Base-by-base conservation (phyloP, 495 filamentous ascomycete species). In the Penicillium egyptiacum region DNA sequence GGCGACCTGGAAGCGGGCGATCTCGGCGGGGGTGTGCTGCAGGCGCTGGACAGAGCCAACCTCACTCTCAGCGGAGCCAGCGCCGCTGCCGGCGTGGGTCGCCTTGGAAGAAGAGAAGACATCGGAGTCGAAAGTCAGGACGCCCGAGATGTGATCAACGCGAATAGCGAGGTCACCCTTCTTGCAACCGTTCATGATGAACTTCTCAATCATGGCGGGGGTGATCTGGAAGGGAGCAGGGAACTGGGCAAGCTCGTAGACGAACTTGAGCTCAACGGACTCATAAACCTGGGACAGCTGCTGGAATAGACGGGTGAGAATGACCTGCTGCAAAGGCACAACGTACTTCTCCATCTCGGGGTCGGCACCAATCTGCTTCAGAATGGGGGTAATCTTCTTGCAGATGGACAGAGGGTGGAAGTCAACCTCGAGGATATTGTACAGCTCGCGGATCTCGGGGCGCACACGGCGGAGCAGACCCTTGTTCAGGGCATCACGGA, bases 161-260 rank as follows among this genome's bases (percentile, higher is more conserved):
- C 94, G 92, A 67, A 98, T 96, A 42, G 94, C 88, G 47, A 98
- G 83, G 64, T 98, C 95, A 30, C 94, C 94, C 82, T 98, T 98
- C 84, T 98, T 98, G 83, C 94, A 97, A 57, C 94, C 94, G 75
- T 98, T 98, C 94, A 98, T 98, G 81, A 98, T 97, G 82, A 98
- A 98, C 78, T 98, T 98, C 79, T 98, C 94, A 56, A 98, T 96
- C 59, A 89, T 96, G 61, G 85, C 86, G 39, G 89, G 87, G 59
- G 82, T 88, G 61, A 98, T 91, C 77, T 96, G 88, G 85, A 95
- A 98, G 23, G 94, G 93, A 64, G 96, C 92, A 28, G 94, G 94
- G 81, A 98, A 98, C 70, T 94, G 84, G 55, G 94, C 94, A 30
- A 98, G 87, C 65, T 91, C 86, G 66, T 96, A 88, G 31, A 98